phyloP scores from a whole-genome alignment of 2,329 filamentous ascomycete species.

The Fusarium beomiforme region DNA sequence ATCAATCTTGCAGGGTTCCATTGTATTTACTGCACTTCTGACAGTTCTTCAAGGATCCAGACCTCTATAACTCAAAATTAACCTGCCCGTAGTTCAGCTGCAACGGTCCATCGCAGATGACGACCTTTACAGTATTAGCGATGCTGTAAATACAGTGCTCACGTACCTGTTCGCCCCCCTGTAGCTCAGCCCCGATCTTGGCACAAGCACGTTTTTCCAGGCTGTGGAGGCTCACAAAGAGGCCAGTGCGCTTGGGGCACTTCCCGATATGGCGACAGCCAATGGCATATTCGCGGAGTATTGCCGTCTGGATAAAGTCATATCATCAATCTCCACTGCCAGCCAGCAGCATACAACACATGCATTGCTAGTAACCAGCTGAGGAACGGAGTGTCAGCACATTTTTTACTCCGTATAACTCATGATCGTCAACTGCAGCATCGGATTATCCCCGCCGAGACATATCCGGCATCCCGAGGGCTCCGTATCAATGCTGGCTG shows the following conservation, averaged over 20 bases:
- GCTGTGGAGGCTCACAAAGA: background rate
- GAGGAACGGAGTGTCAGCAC: slow-evolving; percentile 15
- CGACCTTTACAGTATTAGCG: background rate
- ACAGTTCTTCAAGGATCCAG: background rate
- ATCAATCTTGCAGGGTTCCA: background rate
- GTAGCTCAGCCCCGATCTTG: background rate
- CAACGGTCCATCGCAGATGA: background rate
- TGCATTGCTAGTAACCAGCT: slow-evolving; percentile 1
- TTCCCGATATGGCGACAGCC: background rate
- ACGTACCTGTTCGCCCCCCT: background rate
- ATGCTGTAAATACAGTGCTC: background rate
- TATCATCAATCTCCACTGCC: slow-evolving; percentile 5
- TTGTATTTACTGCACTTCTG: background rate
- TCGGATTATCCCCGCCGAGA: background rate
- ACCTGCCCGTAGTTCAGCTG: background rate
- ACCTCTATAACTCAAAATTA: background rate
- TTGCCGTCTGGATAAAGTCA: background rate
- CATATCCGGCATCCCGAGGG: background rate
- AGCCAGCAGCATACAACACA: background rate
- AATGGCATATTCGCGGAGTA: background rate
- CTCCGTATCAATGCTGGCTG: background rate
- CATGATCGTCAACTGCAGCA: too few relatives aligned
- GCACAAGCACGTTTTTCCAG: background rate
- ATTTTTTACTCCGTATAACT: background rate
- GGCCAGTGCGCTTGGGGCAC: slow-evolving; percentile 11